These are phyloP conservation scores for Tanozyma kutaoensis DNA, from an alignment of 805 yeast species.

Conservation along the genomic window DNA sequence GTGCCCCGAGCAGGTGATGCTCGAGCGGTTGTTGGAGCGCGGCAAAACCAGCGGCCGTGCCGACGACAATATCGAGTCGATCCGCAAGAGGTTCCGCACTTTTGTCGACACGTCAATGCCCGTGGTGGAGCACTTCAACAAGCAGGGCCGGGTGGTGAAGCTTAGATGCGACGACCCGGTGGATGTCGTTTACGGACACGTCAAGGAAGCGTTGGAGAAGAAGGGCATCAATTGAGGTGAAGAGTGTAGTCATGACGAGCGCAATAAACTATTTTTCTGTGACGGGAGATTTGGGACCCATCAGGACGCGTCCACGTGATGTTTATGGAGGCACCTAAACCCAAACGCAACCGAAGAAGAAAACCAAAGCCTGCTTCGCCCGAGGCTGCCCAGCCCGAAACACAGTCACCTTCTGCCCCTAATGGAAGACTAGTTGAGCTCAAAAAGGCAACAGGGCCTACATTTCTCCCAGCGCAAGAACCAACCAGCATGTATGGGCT, in stretches of 20 bases:
- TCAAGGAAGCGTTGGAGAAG: conserved; percentile 46
- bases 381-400: too few relatives aligned
- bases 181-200: conserved; percentile 61
- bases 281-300: too few relatives aligned
- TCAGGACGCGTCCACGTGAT: too few relatives aligned
- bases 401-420: too few relatives aligned
- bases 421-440: too few relatives aligned
- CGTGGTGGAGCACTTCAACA: conserved; percentile 72
- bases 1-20: conserved; percentile 76
- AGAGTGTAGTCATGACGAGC: too few relatives aligned
- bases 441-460: too few relatives aligned
- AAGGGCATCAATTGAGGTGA: conserved; percentile 13
- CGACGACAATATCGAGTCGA: conserved; percentile 87
- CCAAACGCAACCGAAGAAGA: too few relatives aligned
- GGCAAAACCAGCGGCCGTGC: conserved; percentile 91
- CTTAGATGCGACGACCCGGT: conserved; percentile 72
- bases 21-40: conserved; percentile 71
- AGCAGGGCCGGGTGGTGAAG: conserved; percentile 62
- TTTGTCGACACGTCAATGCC: conserved; percentile 88
- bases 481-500: conserved; percentile 26
- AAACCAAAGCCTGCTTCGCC: too few relatives aligned
- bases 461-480: too few relatives aligned
- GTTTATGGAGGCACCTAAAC: too few relatives aligned
- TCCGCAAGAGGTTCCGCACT: conserved; percentile 77
- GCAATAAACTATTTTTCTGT: too few relatives aligned